Evolutionary conservation across 2,329 filamentous ascomycete species (phyloP).

Genomic region (Anisogramma anomala): DNA sequence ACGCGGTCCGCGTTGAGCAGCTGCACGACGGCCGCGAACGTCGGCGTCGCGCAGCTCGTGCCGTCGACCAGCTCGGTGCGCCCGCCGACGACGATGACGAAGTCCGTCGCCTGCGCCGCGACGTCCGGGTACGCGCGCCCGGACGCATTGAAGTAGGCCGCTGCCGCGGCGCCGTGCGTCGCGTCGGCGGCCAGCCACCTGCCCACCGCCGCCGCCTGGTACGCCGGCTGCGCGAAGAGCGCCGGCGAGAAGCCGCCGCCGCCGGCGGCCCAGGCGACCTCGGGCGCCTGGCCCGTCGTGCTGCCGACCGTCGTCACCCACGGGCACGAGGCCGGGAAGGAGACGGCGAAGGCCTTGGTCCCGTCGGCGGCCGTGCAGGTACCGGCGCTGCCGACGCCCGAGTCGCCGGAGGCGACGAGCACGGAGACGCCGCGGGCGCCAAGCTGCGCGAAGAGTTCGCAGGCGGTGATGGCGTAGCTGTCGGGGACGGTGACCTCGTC

Average conservation of each 20-base stretch:
- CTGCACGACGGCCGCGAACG: slow-evolving; percentile 39
- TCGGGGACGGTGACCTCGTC: slow-evolving; percentile 45
- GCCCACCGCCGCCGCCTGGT: slow-evolving; percentile 28
- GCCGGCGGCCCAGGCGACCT: slow-evolving; percentile 40
- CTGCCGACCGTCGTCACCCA: slow-evolving; percentile 53
- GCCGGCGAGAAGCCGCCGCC: slow-evolving; percentile 40
- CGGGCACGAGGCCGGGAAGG: slow-evolving; percentile 33
- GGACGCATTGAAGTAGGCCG: slow-evolving; percentile 27
- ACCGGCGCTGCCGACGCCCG: slow-evolving; percentile 23
- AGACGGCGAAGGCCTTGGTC: slow-evolving; percentile 31
- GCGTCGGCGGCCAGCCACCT: slow-evolving; percentile 6
- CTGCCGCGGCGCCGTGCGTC: slow-evolving; percentile 7
- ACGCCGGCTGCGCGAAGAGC: slow-evolving; percentile 32
- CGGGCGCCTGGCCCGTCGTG: slow-evolving; percentile 39
- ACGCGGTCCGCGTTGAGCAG: slow-evolving; percentile 41
- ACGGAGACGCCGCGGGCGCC: slow-evolving; percentile 55
- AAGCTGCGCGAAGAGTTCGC: slow-evolving; percentile 51
- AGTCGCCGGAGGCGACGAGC: slow-evolving; percentile 52
- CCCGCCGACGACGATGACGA: slow-evolving; percentile 11
- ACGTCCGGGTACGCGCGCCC: slow-evolving; percentile 14
- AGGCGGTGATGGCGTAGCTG: slow-evolving; percentile 40
- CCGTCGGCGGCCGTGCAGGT: slow-evolving; percentile 17
- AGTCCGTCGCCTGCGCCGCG: slow-evolving; percentile 28
- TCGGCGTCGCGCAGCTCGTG: slow-evolving; percentile 35
- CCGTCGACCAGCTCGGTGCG: neutral